These are phyloP conservation scores for Fraxinus baroniana DNA, from an alignment of 305 asterid species.

Conservation along the genomic window DNA sequence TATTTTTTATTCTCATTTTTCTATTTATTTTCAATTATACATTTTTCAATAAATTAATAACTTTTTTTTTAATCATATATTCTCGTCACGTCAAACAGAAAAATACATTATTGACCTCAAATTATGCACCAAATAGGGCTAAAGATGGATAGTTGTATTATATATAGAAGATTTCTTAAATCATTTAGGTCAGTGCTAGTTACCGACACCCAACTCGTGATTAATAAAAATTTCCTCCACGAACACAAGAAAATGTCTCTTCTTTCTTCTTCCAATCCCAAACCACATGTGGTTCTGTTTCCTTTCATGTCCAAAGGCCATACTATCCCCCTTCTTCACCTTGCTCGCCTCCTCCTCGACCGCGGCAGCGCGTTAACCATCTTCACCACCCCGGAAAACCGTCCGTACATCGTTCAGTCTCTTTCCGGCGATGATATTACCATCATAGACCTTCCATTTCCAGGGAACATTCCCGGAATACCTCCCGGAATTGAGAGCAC, in stretches of 20 bases:
- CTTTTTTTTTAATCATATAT: too few relatives aligned
- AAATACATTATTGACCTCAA: too few relatives aligned
- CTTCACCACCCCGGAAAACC: background rate
- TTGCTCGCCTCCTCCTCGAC: background rate
- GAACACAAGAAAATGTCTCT: background rate
- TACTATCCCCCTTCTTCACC: background rate
- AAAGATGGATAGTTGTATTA: too few relatives aligned
- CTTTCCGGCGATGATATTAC: slow-evolving; percentile 26
- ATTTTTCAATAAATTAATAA: too few relatives aligned
- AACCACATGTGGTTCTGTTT: background rate
- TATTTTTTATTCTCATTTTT: too few relatives aligned
- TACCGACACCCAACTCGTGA: too few relatives aligned
- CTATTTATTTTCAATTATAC: too few relatives aligned
- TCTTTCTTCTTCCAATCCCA: background rate
- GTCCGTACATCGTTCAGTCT: background rate
- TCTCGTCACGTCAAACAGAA: too few relatives aligned
- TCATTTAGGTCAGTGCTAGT: too few relatives aligned
- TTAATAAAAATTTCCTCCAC: background rate
- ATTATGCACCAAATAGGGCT: too few relatives aligned
- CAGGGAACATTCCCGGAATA: slow-evolving; percentile 43
- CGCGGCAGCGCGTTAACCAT: background rate
- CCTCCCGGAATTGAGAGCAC: slow-evolving; percentile 59
- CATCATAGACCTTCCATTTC: slow-evolving; percentile 53
- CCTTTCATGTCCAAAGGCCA: slow-evolving; percentile 2
- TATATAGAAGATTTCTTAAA: too few relatives aligned